These are phyloP conservation scores for Agrocybe praecox DNA, from an alignment of 768 basidiomycete genomes.

Conservation along the genomic window DNA sequence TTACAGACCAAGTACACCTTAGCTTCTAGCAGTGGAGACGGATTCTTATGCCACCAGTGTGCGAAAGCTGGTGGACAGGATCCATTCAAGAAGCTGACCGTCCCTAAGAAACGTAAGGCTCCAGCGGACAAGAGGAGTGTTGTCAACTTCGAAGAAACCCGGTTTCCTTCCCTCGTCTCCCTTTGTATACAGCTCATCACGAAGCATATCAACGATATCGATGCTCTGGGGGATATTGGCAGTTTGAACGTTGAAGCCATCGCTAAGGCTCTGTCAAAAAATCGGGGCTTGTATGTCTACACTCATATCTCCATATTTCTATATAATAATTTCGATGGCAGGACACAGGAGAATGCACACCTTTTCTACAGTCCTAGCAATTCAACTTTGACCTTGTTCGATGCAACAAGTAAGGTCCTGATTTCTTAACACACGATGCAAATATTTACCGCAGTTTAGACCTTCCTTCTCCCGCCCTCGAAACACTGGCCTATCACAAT, in stretches of 20 bases:
- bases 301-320: slow-evolving; percentile 6
- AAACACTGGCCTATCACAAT: slow-evolving; percentile 77
- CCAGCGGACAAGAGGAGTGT: slow-evolving; percentile 70
- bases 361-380: slow-evolving; percentile 84
- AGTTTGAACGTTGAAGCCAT: slow-evolving; percentile 83
- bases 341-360: slow-evolving; percentile 76
- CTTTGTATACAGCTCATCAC: slow-evolving; percentile 89
- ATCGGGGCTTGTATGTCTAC: slow-evolving; percentile 74
- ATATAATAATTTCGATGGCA: slow-evolving; percentile 24
- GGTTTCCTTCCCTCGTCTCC: slow-evolving; percentile 71
- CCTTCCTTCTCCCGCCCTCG: slow-evolving; percentile 66
- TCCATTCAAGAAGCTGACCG: slow-evolving; percentile 81
- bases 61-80: slow-evolving; percentile 76
- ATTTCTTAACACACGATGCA: not conserved
- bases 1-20: slow-evolving; percentile 85
- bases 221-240: slow-evolving; percentile 88
- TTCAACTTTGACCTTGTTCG: slow-evolving; percentile 73
- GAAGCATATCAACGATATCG: slow-evolving; percentile 86
- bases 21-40: slow-evolving; percentile 67
- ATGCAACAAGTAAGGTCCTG: slow-evolving; percentile 79
- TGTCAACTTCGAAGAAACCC: slow-evolving; percentile 67
- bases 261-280: slow-evolving; percentile 79
- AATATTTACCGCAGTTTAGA: slow-evolving; percentile 42
- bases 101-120: slow-evolving; percentile 61
- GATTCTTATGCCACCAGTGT: slow-evolving; percentile 86